Evolutionary conservation across 345 rosid genomes (phyloP).

Genomic region (Populus tremula): DNA sequence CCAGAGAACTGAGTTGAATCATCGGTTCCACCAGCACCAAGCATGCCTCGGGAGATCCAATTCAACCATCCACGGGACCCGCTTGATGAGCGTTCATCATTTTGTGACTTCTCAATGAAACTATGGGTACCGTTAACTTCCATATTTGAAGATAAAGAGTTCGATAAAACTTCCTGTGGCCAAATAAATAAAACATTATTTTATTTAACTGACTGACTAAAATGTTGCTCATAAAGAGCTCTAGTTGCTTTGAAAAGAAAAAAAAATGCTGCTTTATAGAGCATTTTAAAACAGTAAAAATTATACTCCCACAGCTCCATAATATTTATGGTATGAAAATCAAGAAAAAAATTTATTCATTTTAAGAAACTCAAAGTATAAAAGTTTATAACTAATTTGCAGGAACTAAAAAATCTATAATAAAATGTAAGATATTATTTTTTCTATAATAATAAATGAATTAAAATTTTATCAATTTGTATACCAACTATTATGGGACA

Average conservation of each 20-base stretch:
- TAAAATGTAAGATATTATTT: too few relatives aligned
- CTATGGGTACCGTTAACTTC: slow-evolving; percentile 29
- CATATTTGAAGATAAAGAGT: slow-evolving; percentile 29
- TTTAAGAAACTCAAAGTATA: too few relatives aligned
- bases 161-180: slow-evolving; percentile 53
- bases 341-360: too few relatives aligned
- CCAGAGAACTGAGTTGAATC: slow-evolving; percentile 94
- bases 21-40: slow-evolving; percentile 96
- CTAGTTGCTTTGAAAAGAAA: neutral
- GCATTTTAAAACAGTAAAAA: too few relatives aligned
- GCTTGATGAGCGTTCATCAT: slow-evolving; percentile 49
- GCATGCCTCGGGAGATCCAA: slow-evolving; percentile 97
- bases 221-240: neutral
- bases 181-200: slow-evolving; percentile 10
- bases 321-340: too few relatives aligned
- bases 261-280: neutral
- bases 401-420: too few relatives aligned
- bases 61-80: slow-evolving; percentile 91
- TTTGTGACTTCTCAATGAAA: slow-evolving; percentile 49
- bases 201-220: neutral
- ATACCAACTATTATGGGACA: too few relatives aligned
- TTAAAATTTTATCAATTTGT: too few relatives aligned
- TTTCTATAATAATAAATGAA: too few relatives aligned
- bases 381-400: too few relatives aligned
- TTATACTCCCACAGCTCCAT: too few relatives aligned